phyloP scores from a whole-genome alignment of 2,329 filamentous ascomycete genomes.

The Domatiomyces globalis region DNA sequence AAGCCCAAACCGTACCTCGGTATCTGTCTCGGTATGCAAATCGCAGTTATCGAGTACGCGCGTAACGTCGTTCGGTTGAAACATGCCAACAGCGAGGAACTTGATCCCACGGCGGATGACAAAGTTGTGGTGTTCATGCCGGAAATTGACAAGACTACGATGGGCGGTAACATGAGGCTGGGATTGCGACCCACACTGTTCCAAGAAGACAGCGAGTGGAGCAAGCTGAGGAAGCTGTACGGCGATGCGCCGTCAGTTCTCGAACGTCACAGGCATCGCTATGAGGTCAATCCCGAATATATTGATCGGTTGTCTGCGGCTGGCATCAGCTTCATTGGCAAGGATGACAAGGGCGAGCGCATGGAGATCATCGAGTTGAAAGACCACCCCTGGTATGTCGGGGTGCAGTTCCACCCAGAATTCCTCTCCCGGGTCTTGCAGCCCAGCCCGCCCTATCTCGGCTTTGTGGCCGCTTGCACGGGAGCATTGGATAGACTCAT shows the following conservation, averaged over 20 bases:
- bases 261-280: conserved; percentile 77
- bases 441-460: conserved; percentile 63
- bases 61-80: conserved; percentile 56
- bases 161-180: conserved; percentile 79
- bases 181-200: conserved; percentile 62
- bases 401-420: conserved; percentile 81
- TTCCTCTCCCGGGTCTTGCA: conserved; percentile 62
- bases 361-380: conserved; percentile 75
- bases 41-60: conserved; percentile 80
- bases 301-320: conserved; percentile 53
- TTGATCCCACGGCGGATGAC: conserved; percentile 44
- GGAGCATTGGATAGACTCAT: conserved; percentile 42
- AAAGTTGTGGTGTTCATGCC: conserved; percentile 84
- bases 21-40: conserved; percentile 83
- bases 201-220: conserved; percentile 63
- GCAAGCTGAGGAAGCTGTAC: conserved; percentile 61
- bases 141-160: conserved; percentile 59
- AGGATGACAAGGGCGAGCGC: conserved; percentile 61
- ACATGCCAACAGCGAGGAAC: conserved; percentile 42
- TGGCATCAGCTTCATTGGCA: conserved; percentile 63
- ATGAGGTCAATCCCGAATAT: conserved; percentile 75
- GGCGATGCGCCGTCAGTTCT: conserved; percentile 34
- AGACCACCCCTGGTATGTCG: conserved; percentile 73
- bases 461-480: conserved; percentile 66
- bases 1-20: conserved; percentile 72